Conservation (phyloP, 2,329 filamentous ascomycete species). For the Tolypocladium guangdongense region DNA sequence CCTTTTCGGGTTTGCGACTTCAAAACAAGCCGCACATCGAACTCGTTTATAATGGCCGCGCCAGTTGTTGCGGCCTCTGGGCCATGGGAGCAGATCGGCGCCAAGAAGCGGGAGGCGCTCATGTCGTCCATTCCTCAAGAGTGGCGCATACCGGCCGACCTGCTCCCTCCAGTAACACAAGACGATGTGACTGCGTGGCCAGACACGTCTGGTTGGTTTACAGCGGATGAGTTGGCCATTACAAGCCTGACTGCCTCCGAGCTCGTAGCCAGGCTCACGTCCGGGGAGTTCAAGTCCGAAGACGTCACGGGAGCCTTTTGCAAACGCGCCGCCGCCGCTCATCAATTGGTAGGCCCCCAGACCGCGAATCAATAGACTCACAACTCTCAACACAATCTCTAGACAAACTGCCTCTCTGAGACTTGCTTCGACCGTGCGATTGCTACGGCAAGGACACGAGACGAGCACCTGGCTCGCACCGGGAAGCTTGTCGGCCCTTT, state of each 20-base stretch:
- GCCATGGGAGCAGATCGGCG: conserved; percentile 29
- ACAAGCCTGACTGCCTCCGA: conserved; percentile 32
- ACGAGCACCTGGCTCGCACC: conserved; percentile 36
- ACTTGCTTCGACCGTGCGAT: conserved; percentile 44
- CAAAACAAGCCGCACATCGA: too few species aligned
- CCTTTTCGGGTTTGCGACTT: too few species aligned
- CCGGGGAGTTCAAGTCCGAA: conserved; percentile 24
- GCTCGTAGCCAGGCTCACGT: conserved; percentile 26
- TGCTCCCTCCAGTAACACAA: conserved; percentile 42
- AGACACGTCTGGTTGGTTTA: conserved; percentile 48
- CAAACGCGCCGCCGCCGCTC: conserved; percentile 42
- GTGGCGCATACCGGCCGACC: conserved; percentile 41
- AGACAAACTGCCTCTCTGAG: conserved; percentile 41
- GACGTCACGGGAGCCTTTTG: conserved; percentile 39
- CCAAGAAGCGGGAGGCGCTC: conserved; percentile 31
- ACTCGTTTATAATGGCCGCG: not conserved
- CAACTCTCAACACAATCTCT: conserved; percentile 16
- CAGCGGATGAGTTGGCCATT: conserved; percentile 31
- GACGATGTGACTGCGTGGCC: conserved; percentile 48
- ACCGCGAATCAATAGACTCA: too few species aligned
- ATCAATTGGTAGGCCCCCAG: conserved; percentile 39
- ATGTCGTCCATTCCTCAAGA: conserved; percentile 41
- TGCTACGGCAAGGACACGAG: conserved; percentile 32
- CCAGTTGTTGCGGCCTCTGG: not conserved
- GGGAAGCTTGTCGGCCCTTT: conserved; percentile 47